A percentile compares a stretch with the other conserved stretches of the same genome.
phyloP scores from a whole-genome alignment of 1,284 basidiomycete genomes.

The Peniophora sp. region DNA sequence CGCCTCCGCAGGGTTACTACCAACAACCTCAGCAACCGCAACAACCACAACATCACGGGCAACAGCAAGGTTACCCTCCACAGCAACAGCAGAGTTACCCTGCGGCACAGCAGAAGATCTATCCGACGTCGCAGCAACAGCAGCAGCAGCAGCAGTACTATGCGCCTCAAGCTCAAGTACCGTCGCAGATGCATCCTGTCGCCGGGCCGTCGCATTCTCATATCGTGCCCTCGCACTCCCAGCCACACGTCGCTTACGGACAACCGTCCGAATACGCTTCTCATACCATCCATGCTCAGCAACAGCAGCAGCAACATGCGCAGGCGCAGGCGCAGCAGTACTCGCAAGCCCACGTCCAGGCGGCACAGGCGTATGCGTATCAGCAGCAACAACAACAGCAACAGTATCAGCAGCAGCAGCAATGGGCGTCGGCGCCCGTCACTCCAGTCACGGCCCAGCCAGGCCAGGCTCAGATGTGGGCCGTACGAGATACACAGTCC shows the following conservation, averaged over 20 bases:
- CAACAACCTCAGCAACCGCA: constrained; percentile 12
- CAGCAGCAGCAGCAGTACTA: constrained; percentile 4
- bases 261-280: background rate
- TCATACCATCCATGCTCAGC: background rate
- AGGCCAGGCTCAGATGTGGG: constrained; percentile 8
- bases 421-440: background rate
- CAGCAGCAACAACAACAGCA: background rate
- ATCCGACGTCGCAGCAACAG: too few species aligned
- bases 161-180: constrained; percentile 1
- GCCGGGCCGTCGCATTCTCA: background rate
- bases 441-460: background rate
- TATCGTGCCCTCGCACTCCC: background rate
- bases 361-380: background rate
- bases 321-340: constrained; percentile 1
- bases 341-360: too few species aligned
- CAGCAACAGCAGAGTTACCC: constrained; percentile 1
- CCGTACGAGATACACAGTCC: constrained; percentile 1
- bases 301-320: constrained; percentile 1
- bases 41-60: constrained; percentile 12
- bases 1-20: constrained; percentile 3
- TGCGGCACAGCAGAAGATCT: too few species aligned
- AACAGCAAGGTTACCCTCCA: background rate
- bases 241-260: background rate
- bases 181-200: background rate
- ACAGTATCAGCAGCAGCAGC: background rate